Base-by-base conservation (phyloP, 2,329 filamentous ascomycete genomes). In the Blastomyces gilchristii region DNA sequence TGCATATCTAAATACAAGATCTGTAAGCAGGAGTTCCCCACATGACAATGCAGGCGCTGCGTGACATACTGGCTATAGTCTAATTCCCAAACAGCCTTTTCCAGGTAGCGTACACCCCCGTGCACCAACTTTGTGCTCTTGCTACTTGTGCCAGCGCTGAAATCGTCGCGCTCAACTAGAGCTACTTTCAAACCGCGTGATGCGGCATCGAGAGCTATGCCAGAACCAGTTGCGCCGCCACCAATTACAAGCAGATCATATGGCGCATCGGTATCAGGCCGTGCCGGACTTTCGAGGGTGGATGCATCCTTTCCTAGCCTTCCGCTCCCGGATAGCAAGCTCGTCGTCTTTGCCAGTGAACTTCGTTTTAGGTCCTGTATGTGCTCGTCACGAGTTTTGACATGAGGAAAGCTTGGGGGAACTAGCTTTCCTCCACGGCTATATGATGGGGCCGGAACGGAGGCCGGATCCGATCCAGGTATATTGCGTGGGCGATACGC, bases 121-220 rank as follows among this genome's bases (percentile, higher is more conserved):
- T 94, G 89, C 22, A 94, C 90, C 61, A 94, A 81, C 77, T 94
- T 94, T 58, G 89, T 94, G 78, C 88, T 91, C 79, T 93, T 93
- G 75, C 87, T 90, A 78, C 88, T 91, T 50, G 89, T 93, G 39
- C 90, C 89, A 66, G 87, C 83, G 69, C 87, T 87, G 74, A 93
- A 94, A 76, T 94, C 89, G 74, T 93, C 90, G 65, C 89, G 82
- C 77, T 94, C 89, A 18, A 94, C 88, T 60, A 92, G 77, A 14
- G 90, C 89, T 64, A 94, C 89, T 76, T 87, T 90, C 70, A 93
- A 78, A 1, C 89, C 89, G 68, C 89, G 83, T 1, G 89, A 92
- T 28, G 86, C 87, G 45, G 89, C 89, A 75, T 94, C 89, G 56
- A 94, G 82, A 14, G 90, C 89, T 69, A 94, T 90, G 31, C 89